phyloP scores from a whole-genome alignment of 2,329 filamentous ascomycete genomes.

The Grosmannia serpens region DNA sequence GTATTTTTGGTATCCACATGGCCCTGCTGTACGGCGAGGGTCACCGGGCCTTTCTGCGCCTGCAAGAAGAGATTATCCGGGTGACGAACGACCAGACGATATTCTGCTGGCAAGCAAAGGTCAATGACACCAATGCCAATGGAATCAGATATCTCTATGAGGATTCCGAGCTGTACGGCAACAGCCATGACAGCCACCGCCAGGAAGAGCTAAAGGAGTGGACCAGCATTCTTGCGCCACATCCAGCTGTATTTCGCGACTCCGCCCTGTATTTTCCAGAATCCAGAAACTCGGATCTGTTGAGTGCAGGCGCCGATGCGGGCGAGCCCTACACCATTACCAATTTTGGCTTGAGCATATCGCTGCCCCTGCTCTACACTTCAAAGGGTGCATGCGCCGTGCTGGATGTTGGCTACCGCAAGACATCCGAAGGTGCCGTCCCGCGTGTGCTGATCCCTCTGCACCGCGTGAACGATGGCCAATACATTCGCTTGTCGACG shows the following conservation, averaged over 20 bases:
- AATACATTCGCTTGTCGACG: conserved; percentile 7
- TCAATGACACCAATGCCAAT: not conserved
- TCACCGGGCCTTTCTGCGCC: conserved; percentile 13
- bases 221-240: conserved; percentile 10
- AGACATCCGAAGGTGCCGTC: not conserved
- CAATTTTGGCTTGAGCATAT: conserved; percentile 11
- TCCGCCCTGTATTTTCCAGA: conserved; percentile 4
- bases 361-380: conserved; percentile 8
- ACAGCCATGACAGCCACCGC: not conserved
- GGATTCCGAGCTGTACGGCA: not conserved
- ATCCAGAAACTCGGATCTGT: not conserved
- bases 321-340: conserved; percentile 7
- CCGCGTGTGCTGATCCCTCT: conserved; percentile 3
- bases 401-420: conserved; percentile 5
- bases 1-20: conserved; percentile 19
- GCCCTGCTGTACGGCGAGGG: conserved; percentile 20
- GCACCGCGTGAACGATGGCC: conserved; percentile 3
- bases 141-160: not conserved
- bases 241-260: conserved; percentile 7
- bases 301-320: not conserved
- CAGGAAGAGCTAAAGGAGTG: conserved; percentile 2
- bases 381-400: conserved; percentile 7
- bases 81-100: conserved; percentile 17
- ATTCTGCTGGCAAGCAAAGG: conserved; percentile 16
- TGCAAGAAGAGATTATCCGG: conserved; percentile 19